Base-by-base conservation (phyloP, 306 rosid species). In the Hippophae rhamnoides region DNA sequence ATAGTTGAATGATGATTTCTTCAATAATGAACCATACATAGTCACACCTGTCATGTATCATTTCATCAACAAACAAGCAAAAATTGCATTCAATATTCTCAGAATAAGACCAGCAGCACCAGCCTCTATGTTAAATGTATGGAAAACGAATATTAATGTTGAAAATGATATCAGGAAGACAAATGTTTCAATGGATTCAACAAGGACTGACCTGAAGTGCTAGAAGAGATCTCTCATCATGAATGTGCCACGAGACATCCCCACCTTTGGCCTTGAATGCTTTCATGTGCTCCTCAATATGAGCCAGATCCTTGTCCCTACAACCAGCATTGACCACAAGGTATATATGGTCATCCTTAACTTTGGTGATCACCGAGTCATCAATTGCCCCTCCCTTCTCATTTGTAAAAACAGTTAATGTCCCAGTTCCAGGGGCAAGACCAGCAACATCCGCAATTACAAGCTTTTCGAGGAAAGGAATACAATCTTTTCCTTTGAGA, bases 201-300 rank as follows among this genome's bases (percentile, higher is more conserved):
- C 38, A 52, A 57, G 56, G 52, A 72, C 59, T 69, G 53, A 86
- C 97, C 95, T 87, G 94, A 8, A 90, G 85, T 51, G 97, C 95
- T 52, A 90, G 82, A 56, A 90, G 94, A 56, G 95, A 84, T 74
- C 97, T 82, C 81, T 90, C 97, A 58, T 90, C 97, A 45, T 90
- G 97, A 66, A 90, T 84, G 71, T 87, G 94, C 95, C 97, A 90
- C 5, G 95, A 84, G 60, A 87, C 94, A 64, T 90, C 94, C 43
- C 97, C 97, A 8, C 97, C 97, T 83, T 87, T 90, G 67, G 90
- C 88, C 83, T 90, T 87, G 85, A 86, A 90, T 43, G 86, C 90
- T 78, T 84, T 90, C 94, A 90, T 80, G 72, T 87, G 97, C 68
- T 70, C 86, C 81, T 82, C 97, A 61, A 90, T 87, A 76, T 90